Base-by-base conservation (phyloP, 106 monocot genomes). In the Acorus calamus region DNA sequence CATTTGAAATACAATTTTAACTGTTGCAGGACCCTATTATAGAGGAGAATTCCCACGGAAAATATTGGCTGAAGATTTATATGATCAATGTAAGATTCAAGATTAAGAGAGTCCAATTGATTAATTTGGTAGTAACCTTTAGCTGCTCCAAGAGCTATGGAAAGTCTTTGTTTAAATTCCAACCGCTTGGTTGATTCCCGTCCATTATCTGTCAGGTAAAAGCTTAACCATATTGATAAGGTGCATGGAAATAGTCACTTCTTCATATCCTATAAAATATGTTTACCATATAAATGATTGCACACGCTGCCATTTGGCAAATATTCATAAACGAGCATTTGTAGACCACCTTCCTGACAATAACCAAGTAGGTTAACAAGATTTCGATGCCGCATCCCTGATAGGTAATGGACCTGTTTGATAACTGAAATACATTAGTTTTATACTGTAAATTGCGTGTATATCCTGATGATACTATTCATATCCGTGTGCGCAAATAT, bases 121-220 rank as follows among this genome's bases (percentile, higher is more conserved):
- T 7, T 42, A 42, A 10, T 60, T 52, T 53, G 43, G 43, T 51
- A 14, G 4, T 52, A 64, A 81, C 88, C 88, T 84, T 88, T 88
- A 69, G 88, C 88, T 62, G 75, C 80, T 73, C 88, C 83, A 43
- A 88, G 77, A 66, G 88, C 88, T 46, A 84, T 62, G 43, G 84
- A 75, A 7, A 88, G 78, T 69, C 88, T 84, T 55, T 84, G 88
- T 60, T 88, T 88, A 55, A 88, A 88, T 61, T 88, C 88, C 42
- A 88, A 68, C 72, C 64, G 78, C 42, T 64, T 76, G 2, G 48
- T 9, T 70, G 74, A 71, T 63, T 66, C 50, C 71, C 68, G 63
- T 12, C 67, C 47, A 3, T 63, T 63, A 57, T 79, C 77, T 81
- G 74, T 59, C 14, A 54, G 41, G 69, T 6, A 54, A 7, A 41